These are phyloP conservation scores for Podospora pseudopauciseta DNA, from an alignment of 495 filamentous ascomycete species.

Conservation along the genomic window DNA sequence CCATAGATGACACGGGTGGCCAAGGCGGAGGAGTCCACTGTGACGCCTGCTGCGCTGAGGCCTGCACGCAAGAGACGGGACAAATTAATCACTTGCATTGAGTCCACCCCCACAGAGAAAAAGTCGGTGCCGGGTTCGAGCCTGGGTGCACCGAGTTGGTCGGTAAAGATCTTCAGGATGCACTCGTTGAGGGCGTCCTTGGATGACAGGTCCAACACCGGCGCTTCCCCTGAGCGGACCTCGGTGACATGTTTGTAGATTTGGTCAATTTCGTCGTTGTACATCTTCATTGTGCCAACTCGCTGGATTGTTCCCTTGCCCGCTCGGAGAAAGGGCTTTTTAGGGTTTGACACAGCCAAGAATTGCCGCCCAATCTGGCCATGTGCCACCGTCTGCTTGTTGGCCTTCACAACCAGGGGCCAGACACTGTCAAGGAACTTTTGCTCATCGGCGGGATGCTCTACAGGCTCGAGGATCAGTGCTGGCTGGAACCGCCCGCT, in stretches of 20 bases:
- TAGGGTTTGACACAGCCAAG: constrained; percentile 41
- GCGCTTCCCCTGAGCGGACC: constrained; percentile 16
- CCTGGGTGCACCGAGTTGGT: constrained; percentile 27
- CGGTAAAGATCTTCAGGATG: constrained; percentile 35
- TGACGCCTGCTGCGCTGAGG: constrained; percentile 30
- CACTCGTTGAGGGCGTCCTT: constrained; percentile 33
- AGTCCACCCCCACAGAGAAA: constrained; percentile 49
- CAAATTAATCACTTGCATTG: constrained; percentile 47
- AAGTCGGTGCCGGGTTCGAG: constrained; percentile 41
- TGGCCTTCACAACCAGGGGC: constrained; percentile 43
- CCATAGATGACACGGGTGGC: constrained; percentile 40
- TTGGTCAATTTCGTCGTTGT: constrained; percentile 51
- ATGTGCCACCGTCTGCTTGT: constrained; percentile 46
- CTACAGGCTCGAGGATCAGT: constrained; percentile 49
- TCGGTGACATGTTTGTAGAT: constrained; percentile 39
- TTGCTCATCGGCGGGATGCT: constrained; percentile 23
- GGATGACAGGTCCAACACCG: constrained; percentile 31
- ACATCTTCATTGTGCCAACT: constrained; percentile 44
- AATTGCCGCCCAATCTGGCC: constrained; percentile 40
- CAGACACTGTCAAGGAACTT: constrained; percentile 39
- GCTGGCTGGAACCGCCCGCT: constrained; percentile 48
- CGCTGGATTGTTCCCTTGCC: constrained; percentile 57
- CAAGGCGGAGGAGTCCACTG: constrained; percentile 30
- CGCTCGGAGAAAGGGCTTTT: constrained; percentile 52
- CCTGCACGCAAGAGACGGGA: constrained; percentile 35